phyloP scores from a whole-genome alignment of 177 flowering plant species.

The Vitis hybrid region DNA sequence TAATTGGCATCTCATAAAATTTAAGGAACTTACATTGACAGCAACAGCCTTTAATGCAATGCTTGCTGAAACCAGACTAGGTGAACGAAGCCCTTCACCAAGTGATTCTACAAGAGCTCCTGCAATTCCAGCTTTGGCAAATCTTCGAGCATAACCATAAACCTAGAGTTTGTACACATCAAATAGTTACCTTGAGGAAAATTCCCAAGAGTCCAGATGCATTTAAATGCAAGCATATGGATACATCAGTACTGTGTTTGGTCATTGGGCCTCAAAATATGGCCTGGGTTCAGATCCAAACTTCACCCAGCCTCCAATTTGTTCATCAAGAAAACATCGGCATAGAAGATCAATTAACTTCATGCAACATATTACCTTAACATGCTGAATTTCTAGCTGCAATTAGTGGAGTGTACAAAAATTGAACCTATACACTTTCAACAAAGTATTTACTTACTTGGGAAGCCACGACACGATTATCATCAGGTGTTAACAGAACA shows the following conservation, averaged over 20 bases:
- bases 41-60: conserved; percentile 84
- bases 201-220: background rate
- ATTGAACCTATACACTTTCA: background rate
- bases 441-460: conserved; percentile 56
- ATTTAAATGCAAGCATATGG: background rate
- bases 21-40: conserved; percentile 75
- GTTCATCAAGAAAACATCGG: background rate
- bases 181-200: background rate
- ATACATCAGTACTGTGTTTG: background rate
- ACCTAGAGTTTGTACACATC: conserved; percentile 49
- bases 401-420: background rate
- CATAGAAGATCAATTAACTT: background rate
- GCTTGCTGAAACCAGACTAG: conserved; percentile 69
- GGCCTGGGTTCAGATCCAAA: background rate
- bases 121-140: conserved; percentile 85
- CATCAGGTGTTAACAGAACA: conserved; percentile 84
- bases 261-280: background rate
- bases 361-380: background rate
- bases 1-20: background rate
- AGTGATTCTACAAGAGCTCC: conserved; percentile 73
- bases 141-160: conserved; percentile 89
- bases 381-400: background rate
- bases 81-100: conserved; percentile 55
- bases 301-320: background rate
- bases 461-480: conserved; percentile 90